Evolutionary conservation across 805 yeast genomes (phyloP), one percentile per base, ranked within the genome.

Genomic region (Candida multigemmis): DNA sequence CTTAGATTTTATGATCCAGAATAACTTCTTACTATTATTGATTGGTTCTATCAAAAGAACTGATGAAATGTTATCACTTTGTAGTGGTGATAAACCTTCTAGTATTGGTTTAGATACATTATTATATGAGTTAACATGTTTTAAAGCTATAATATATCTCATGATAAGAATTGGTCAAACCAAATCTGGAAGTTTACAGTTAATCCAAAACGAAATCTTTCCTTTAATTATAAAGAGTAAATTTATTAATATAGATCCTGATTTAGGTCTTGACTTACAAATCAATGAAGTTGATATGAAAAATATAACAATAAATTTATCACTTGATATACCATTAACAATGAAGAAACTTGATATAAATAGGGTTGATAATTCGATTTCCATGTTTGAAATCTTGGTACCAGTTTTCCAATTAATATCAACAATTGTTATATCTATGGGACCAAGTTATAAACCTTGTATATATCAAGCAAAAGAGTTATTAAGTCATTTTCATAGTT

Each of bases 151-250:
- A 0, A 47, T 84, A 22, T 74, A 76, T 32, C 66, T 87, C 25
- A 56, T 89, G 34, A 65, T 77, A 1, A 68, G 91, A 37, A 67
- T 89, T 8, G 84, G 93, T 0, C 84, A 80, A 43, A 71, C 81
- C 0, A 72, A 82, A 35, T 44, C 48, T 6, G 97, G 98, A 3
- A 86, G 96, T 0, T 71, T 72, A 26, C 78, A 76, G 30, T 56
- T 89, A 28, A 52, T 86, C 14, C 85, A 84, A 40, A 70, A 79
- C 38, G 89, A 79, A 26, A 48, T 89, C 6, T 77, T 86, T 47
- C 67, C 73, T 11, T 59, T 72, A 1, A 59, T 87, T 28, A 68
- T 63, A 30, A 59, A 68, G 8, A 71, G 78, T 21, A 54, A 54
- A 12, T 69, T 85, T 35, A 54, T 84, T 23, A 48, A 59, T 19